Conservation (phyloP, 805 yeast genomes). For the Lachancea dasiensis region DNA sequence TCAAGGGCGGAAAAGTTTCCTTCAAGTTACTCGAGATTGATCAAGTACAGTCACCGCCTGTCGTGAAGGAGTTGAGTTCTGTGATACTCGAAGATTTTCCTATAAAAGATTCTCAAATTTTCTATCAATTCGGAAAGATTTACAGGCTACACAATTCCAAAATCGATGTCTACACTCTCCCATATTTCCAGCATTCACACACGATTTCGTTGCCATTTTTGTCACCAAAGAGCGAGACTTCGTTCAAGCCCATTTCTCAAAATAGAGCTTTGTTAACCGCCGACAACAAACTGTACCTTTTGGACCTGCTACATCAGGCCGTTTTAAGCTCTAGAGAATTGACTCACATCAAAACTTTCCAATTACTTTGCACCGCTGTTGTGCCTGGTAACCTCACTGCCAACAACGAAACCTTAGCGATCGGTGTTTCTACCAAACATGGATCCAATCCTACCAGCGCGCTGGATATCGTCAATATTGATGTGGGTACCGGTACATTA, state of each 20-base stretch:
- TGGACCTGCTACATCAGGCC: conserved; percentile 28
- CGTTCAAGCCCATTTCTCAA: conserved; percentile 27
- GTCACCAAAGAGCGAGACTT: conserved; percentile 11
- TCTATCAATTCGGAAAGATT: conserved; percentile 27
- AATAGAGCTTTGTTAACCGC: conserved; percentile 28
- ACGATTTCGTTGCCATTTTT: conserved; percentile 25
- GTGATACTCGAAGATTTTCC: conserved; percentile 21
- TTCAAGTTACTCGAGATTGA: conserved; percentile 22
- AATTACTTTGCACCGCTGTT: conserved; percentile 22
- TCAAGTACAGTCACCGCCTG: conserved; percentile 11
- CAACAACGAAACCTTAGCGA: conserved; percentile 24
- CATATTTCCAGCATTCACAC: conserved; percentile 23
- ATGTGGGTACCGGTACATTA: conserved; percentile 62
- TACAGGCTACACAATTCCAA: conserved; percentile 18
- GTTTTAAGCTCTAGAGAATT: conserved; percentile 22
- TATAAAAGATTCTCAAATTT: conserved; percentile 17
- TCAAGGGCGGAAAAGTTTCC: conserved; percentile 20
- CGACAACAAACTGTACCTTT: conserved; percentile 23
- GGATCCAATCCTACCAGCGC: conserved; percentile 25
- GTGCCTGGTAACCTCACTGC: conserved; percentile 11
- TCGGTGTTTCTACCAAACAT: conserved; percentile 29
- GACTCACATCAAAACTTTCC: conserved; percentile 26
- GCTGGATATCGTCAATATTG: conserved; percentile 35
- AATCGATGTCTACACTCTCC: conserved; percentile 21
- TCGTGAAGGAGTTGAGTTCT: conserved; percentile 25